Evolutionary conservation across 371 early-diverging fungal genomes (phyloP).

Genomic region (Phascolomyces articulosus): DNA sequence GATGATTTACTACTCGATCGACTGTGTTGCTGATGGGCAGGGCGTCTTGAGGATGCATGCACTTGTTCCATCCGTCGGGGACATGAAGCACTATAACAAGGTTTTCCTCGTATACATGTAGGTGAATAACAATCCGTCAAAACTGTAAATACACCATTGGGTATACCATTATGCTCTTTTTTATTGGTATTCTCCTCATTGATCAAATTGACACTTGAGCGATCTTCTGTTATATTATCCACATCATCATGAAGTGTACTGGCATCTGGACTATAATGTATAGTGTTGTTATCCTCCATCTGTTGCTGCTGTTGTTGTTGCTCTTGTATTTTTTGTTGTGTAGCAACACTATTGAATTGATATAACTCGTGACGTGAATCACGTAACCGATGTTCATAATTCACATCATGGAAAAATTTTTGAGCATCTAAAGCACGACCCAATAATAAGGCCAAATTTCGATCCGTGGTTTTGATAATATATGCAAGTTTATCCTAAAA

Average conservation of each 20-base stretch:
- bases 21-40: constrained; percentile 1
- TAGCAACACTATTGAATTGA: constrained; percentile 40
- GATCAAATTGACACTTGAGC: constrained; percentile 60
- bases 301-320: constrained; percentile 10
- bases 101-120: constrained; percentile 75
- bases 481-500: constrained; percentile 60
- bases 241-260: constrained; percentile 14
- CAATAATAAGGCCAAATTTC: constrained; percentile 66
- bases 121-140: constrained; percentile 91
- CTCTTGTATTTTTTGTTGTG: no score
- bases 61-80: constrained; percentile 70
- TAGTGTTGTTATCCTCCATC: constrained; percentile 25
- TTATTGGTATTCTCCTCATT: not conserved
- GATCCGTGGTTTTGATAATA: constrained; percentile 66
- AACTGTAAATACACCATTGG: constrained; percentile 82
- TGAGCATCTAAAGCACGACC: constrained; percentile 79
- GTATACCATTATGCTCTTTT: constrained; percentile 29
- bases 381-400: constrained; percentile 63
- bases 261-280: constrained; percentile 63
- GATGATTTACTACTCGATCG: constrained; percentile 19
- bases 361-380: constrained; percentile 71
- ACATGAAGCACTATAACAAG: constrained; percentile 86
- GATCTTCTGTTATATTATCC: constrained; percentile 24
- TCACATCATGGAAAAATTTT: constrained; percentile 74
- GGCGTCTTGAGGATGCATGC: constrained; percentile 6